Evolutionary conservation across 129 eudicot species (phyloP).

Genomic region (Solidago caesia): DNA sequence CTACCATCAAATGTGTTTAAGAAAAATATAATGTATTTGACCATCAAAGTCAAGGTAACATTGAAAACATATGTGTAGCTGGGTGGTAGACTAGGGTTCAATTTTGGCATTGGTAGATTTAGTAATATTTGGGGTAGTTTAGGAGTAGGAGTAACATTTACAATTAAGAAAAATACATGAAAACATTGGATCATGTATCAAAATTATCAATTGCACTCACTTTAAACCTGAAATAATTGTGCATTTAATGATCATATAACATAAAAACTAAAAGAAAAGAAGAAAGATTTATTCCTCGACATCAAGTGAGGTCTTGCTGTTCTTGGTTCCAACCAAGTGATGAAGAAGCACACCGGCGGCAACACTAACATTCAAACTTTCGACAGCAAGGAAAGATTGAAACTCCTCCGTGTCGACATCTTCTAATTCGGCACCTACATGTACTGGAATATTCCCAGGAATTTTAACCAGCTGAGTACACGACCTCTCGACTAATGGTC

Average conservation of each 20-base stretch:
- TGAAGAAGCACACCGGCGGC: conserved; percentile 97
- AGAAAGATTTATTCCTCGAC: not conserved
- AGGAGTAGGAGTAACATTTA: too few relatives aligned
- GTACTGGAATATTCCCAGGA: conserved; percentile 65
- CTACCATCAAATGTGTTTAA: too few relatives aligned
- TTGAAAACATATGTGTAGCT: too few relatives aligned
- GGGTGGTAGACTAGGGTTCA: too few relatives aligned
- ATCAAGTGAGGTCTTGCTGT: conserved; percentile 14
- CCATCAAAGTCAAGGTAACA: too few relatives aligned
- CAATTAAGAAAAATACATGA: not conserved
- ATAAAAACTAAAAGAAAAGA: not conserved
- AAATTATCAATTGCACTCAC: conserved; percentile 15
- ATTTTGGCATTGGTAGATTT: too few relatives aligned
- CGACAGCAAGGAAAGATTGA: conserved; percentile 81
- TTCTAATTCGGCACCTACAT: conserved; percentile 49
- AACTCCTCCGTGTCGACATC: conserved; percentile 51
- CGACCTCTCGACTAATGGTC: conserved; percentile 93
- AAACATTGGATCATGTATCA: conserved; percentile 4
- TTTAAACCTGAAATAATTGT: not conserved
- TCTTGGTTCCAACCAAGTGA: conserved; percentile 62
- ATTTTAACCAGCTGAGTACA: conserved; percentile 72
- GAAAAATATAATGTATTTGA: too few relatives aligned
- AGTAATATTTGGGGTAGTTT: too few relatives aligned
- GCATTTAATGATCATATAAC: conserved; percentile 14
- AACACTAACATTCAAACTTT: conserved; percentile 96